Evolutionary conservation across 805 yeast species (phyloP).

Genomic region (Lachancea thermotolerans): DNA sequence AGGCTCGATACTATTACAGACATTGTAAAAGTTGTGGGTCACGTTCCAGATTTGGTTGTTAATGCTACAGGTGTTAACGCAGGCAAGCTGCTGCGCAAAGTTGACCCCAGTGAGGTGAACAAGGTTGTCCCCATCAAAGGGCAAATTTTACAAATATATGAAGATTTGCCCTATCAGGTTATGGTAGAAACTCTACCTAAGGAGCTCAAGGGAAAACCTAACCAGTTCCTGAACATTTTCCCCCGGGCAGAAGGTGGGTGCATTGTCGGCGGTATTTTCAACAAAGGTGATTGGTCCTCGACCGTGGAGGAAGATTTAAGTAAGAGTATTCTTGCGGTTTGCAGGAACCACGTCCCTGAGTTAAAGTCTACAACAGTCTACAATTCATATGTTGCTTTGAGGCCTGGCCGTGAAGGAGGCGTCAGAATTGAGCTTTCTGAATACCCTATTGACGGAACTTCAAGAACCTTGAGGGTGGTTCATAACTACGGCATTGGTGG

Average conservation of each 20-base stretch:
- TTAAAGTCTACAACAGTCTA: constrained; percentile 13
- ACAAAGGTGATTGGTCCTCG: constrained; percentile 28
- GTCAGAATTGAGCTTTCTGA: constrained; percentile 42
- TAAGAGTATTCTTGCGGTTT: constrained; percentile 41
- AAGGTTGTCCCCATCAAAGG: constrained; percentile 51
- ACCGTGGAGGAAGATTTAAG: constrained; percentile 40
- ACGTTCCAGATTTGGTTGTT: constrained; percentile 43
- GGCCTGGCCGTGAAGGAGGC: constrained; percentile 63
- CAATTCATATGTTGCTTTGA: constrained; percentile 39
- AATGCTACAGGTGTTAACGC: constrained; percentile 55
- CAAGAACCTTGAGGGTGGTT: constrained; percentile 31
- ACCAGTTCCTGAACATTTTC: constrained; percentile 50
- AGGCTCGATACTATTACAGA: constrained; percentile 40
- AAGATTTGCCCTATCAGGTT: constrained; percentile 35
- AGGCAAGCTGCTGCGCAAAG: constrained; percentile 20
- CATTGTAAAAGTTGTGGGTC: constrained; percentile 37
- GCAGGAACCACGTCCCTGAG: constrained; percentile 30
- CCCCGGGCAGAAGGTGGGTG: constrained; percentile 74
- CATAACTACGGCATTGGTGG: constrained; percentile 73
- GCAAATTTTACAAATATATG: constrained; percentile 48
- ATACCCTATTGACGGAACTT: constrained; percentile 9
- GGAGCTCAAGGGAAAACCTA: constrained; percentile 13
- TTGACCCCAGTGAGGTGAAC: constrained; percentile 37
- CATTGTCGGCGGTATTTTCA: constrained; percentile 51
- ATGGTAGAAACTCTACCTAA: constrained; percentile 22